Conservation (phyloP, 371 early-diverging fungal species). For the Mucor irregularis region DNA sequence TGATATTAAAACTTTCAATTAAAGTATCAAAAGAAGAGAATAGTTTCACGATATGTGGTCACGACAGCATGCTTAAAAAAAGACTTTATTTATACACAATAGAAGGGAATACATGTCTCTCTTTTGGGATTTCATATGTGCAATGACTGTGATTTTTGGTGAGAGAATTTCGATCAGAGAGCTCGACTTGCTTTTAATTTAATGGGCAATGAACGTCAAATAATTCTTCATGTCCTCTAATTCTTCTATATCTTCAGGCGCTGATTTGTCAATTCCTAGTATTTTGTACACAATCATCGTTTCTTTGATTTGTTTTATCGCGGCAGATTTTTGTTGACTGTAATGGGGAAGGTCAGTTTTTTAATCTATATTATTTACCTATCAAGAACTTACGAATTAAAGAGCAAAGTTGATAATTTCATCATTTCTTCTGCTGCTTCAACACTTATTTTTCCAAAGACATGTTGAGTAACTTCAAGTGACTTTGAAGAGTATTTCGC, state of each 20-base stretch:
- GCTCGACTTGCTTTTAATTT: too few species aligned
- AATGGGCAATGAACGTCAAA: not conserved
- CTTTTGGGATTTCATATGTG: too few species aligned
- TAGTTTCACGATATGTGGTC: too few species aligned
- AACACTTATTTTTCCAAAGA: constrained; percentile 27
- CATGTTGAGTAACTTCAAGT: constrained; percentile 10
- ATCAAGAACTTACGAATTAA: constrained; percentile 16
- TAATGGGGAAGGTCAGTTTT: not conserved
- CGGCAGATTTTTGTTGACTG: constrained; percentile 10
- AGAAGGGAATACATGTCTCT: too few species aligned
- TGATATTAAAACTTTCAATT: too few species aligned
- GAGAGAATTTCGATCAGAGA: too few species aligned
- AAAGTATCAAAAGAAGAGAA: too few species aligned
- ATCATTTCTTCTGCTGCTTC: constrained; percentile 38
- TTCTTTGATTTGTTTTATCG: constrained; percentile 10
- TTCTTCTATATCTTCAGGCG: constrained; percentile 24
- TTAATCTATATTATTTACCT: too few species aligned
- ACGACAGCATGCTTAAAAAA: too few species aligned
- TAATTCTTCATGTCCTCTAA: constrained; percentile 14
- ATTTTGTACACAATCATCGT: constrained; percentile 14
- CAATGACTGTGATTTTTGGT: too few species aligned
- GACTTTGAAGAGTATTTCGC: constrained; percentile 20
- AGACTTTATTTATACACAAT: too few species aligned
- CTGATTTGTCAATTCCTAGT: constrained; percentile 16
- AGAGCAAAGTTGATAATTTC: constrained; percentile 28